Conservation (phyloP, 108 stramenopile genomes). For the Fragilariopsis cylindrus region DNA sequence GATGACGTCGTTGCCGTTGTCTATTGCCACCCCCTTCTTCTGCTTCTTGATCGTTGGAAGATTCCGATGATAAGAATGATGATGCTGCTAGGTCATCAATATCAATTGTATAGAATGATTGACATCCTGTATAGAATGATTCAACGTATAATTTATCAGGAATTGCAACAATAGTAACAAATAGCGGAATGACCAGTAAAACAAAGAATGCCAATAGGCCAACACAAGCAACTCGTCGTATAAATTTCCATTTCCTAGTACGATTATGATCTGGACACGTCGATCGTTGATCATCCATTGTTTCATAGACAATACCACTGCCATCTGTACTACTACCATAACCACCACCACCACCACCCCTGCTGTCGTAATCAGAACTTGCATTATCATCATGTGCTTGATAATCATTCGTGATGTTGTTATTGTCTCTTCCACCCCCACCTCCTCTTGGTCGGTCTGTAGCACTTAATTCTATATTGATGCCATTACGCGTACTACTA, state of each 20-base stretch:
- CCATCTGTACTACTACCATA: too few species aligned
- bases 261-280: slow-evolving; percentile 4
- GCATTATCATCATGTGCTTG: not conserved
- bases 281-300: slow-evolving; percentile 9
- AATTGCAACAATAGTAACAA: slow-evolving; percentile 17
- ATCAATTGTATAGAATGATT: slow-evolving; percentile 45
- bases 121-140: slow-evolving; percentile 50
- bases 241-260: slow-evolving; percentile 2
- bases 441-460: not conserved
- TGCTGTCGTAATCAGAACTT: not conserved
- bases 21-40: slow-evolving; percentile 21
- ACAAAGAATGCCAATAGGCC: not conserved
- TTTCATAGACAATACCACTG: slow-evolving; percentile 2
- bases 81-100: slow-evolving; percentile 28
- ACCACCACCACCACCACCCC: not conserved
- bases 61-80: not conserved
- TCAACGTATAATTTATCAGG: slow-evolving; percentile 36
- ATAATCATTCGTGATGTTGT: not conserved
- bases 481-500: not conserved
- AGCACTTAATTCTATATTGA: slow-evolving; percentile 2
- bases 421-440: too few species aligned
- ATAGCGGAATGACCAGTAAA: slow-evolving; percentile 6
- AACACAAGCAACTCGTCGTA: not conserved
- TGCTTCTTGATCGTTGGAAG: not conserved
- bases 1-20: not conserved